These are phyloP conservation scores for Vitis vinifera DNA, from an alignment of 164 flowering plant genomes.

Conservation along the genomic window DNA sequence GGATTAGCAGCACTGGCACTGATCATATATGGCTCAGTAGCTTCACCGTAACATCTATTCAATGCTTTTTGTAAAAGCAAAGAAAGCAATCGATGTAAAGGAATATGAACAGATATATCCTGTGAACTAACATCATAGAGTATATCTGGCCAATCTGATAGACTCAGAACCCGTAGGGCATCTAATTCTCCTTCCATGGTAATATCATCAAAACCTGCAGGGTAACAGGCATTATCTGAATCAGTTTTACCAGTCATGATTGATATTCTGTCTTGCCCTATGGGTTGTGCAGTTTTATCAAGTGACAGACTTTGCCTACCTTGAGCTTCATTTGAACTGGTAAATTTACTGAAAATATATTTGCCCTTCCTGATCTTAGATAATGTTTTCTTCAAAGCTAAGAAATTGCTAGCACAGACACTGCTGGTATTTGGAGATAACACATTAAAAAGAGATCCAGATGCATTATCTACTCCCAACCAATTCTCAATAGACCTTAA, in stretches of 20 bases:
- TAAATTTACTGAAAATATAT: slow-evolving; percentile 32
- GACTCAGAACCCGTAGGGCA: slow-evolving; percentile 44
- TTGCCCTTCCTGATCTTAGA: slow-evolving; percentile 51
- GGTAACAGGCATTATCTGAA: slow-evolving; percentile 10
- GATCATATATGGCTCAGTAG: slow-evolving; percentile 18
- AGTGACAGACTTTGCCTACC: slow-evolving; percentile 17
- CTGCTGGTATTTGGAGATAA: slow-evolving; percentile 25
- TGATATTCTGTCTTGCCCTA: slow-evolving; percentile 16
- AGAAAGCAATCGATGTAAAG: slow-evolving; percentile 84
- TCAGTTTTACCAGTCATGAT: slow-evolving; percentile 22
- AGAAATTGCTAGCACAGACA: slow-evolving; percentile 31
- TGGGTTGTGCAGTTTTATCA: slow-evolving; percentile 11
- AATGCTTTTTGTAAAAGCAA: slow-evolving; percentile 59
- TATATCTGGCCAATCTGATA: slow-evolving; percentile 78
- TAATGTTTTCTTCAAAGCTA: slow-evolving; percentile 46
- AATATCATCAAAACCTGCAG: slow-evolving; percentile 25
- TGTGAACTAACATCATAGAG: slow-evolving; percentile 86
- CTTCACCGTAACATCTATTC: slow-evolving; percentile 54
- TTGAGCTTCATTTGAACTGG: slow-evolving; percentile 29
- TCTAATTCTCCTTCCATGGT: slow-evolving; percentile 45
- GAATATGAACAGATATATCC: slow-evolving; percentile 80
- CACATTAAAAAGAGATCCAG: slow-evolving; percentile 21
- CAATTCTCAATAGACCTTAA: slow-evolving; percentile 72
- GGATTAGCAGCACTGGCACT: slow-evolving; percentile 22
- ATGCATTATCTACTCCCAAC: slow-evolving; percentile 50